These are phyloP conservation scores for Raffaelea albimanens DNA, from an alignment of 2,329 filamentous ascomycete species.

Conservation along the genomic window DNA sequence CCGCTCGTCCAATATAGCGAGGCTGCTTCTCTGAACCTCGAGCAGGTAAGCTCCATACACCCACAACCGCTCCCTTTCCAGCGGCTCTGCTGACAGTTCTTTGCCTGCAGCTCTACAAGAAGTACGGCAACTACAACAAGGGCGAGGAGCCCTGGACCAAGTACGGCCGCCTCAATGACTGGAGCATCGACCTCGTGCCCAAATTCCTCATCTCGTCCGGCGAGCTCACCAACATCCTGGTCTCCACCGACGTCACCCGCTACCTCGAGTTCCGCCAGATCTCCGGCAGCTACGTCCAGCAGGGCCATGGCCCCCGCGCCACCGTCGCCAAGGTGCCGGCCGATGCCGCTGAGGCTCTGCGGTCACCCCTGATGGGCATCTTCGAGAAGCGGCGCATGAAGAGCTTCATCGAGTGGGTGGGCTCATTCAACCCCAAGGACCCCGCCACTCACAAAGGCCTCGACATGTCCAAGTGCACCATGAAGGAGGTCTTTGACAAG, in stretches of 20 bases:
- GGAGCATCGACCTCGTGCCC: conserved; percentile 98
- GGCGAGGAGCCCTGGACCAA: conserved; percentile 96
- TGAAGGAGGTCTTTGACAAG: conserved; percentile 99
- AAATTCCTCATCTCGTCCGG: conserved; percentile 99
- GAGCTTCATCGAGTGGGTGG: conserved; percentile 94
- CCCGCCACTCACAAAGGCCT: conserved; percentile 83
- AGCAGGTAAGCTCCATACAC: conserved; percentile 55
- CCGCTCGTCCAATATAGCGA: conserved; percentile 46
- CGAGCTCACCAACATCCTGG: conserved; percentile 96
- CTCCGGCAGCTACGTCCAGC: conserved; percentile 92
- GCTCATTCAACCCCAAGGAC: conserved; percentile 73
- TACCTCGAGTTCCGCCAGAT: conserved; percentile 93
- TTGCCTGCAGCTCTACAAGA: conserved; percentile 74
- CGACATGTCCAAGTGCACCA: conserved; percentile 67
- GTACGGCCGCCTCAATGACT: conserved; percentile 93
- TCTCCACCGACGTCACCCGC: conserved; percentile 84
- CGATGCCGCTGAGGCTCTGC: conserved; percentile 80
- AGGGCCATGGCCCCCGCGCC: conserved; percentile 70
- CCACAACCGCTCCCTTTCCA: neutral
- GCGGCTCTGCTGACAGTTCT: too few species aligned
- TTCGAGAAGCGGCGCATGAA: conserved; percentile 98
- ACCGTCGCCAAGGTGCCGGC: conserved; percentile 96
- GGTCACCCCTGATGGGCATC: conserved; percentile 89
- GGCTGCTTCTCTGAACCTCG: conserved; percentile 92
- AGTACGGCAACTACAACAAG: conserved; percentile 72